Evolutionary conservation across 305 asterid species (phyloP).

Genomic region (Solanum hybrid): DNA sequence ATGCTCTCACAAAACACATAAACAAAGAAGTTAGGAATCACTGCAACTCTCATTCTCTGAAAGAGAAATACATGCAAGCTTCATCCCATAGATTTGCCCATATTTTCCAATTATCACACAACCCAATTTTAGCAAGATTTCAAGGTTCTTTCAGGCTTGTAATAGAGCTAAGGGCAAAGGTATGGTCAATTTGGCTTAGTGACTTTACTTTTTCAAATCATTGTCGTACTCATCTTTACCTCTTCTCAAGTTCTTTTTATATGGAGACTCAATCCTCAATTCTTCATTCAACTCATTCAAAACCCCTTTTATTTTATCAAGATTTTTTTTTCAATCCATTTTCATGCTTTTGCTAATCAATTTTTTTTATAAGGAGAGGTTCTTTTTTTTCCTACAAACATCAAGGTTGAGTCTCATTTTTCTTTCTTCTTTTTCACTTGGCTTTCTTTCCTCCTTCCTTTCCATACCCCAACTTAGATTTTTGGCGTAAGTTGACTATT

Average conservation of each 20-base stretch:
- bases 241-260: too few relatives aligned
- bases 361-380: too few relatives aligned
- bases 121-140: not conserved
- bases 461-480: not conserved
- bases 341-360: too few relatives aligned
- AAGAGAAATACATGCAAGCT: not conserved
- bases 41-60: not conserved
- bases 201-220: not conserved
- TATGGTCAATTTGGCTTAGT: not conserved
- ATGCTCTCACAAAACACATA: not conserved
- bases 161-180: not conserved
- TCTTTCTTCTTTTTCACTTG: not conserved
- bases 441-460: not conserved
- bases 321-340: too few relatives aligned
- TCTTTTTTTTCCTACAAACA: too few relatives aligned
- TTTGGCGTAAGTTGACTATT: not conserved
- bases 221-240: not conserved
- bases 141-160: not conserved
- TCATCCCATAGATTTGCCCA: not conserved
- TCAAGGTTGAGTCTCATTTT: not conserved
- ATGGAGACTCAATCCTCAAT: too few relatives aligned
- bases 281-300: too few relatives aligned
- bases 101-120: not conserved
- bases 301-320: too few relatives aligned
- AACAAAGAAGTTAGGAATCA: not conserved